Base-by-base conservation (phyloP, 129 eudicot species). In the Pittosporum tobira region DNA sequence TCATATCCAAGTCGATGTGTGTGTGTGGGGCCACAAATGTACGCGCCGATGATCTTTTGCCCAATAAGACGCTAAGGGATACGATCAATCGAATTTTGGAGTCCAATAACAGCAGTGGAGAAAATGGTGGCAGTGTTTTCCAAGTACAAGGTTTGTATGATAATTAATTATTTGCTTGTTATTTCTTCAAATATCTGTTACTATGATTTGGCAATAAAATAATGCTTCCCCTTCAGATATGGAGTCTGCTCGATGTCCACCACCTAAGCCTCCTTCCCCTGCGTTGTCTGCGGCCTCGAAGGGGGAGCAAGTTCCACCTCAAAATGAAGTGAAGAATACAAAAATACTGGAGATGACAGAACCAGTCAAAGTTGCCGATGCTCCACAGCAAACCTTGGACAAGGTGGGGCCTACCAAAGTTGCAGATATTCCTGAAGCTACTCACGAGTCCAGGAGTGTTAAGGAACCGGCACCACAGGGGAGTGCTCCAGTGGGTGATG, bases 1-100 rank as follows among this genome's bases (percentile, higher is more conserved):
- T 93, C 50, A 84, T 93, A 15, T 77, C 94, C 1, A 93, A 79
- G 58, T 80, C 94, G 7, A 65, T 63, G 45, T 93, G 99, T 69
- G 82, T 87, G 20, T 93, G 99, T 79, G 99, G 96, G 66, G 91
- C 90, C 61, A 83, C 84, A 36, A 78, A 82, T 68, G 69, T 87
- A 61, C 96, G 83, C 45, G 96, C 96, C 40, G 99, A 93, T 74
- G 91, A 93, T 73, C 88, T 93, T 19, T 78, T 87, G 61, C 99
- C 99, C 49, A 93, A 87, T 63, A 83, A 78, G 67, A 93, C 99
- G 12, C 61, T 93, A 46, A 71, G 99, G 55, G 99, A 79, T 64
- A 81, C 96, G 10, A 93, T 93, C 34, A 83, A 76, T 62, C 84
- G 91, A 44, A 79, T 83, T 15, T 59, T 93, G 55, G 96, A 93